A percentile compares a stretch with the other conserved stretches of the same genome.
Evolutionary conservation across 164 flowering plant species (phyloP).

Genomic region (Akebia trifoliata): DNA sequence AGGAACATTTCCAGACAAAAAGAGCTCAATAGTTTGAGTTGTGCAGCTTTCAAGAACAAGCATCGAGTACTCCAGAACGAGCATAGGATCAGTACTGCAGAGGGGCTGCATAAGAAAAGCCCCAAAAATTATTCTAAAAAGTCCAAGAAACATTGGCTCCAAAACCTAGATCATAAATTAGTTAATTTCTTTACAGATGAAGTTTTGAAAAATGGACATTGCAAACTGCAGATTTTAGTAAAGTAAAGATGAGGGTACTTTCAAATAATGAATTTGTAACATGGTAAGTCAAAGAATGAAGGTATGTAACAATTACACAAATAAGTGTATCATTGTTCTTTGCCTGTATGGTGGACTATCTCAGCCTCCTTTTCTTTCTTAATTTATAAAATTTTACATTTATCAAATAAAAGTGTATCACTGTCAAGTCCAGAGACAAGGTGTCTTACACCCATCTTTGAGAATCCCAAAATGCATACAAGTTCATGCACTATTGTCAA

Average conservation of each 20-base stretch:
- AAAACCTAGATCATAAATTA: not conserved
- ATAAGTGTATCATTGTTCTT: too few relatives aligned
- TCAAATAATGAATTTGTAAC: not conserved
- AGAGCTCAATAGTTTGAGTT: slow-evolving; percentile 86
- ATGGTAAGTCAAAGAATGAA: not conserved
- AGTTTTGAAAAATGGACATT: not conserved
- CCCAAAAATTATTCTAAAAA: slow-evolving; percentile 7
- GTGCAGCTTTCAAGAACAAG: slow-evolving; percentile 94
- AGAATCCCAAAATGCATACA: too few relatives aligned
- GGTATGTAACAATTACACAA: too few relatives aligned
- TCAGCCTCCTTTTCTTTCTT: too few relatives aligned
- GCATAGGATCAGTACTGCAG: slow-evolving; percentile 86
- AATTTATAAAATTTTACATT: too few relatives aligned
- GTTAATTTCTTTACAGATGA: not conserved
- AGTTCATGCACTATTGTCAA: too few relatives aligned
- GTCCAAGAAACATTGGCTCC: not conserved
- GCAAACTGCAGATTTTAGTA: not conserved
- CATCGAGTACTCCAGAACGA: slow-evolving; percentile 90
- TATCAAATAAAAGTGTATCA: too few relatives aligned
- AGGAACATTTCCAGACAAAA: slow-evolving; percentile 83
- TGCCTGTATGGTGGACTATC: too few relatives aligned
- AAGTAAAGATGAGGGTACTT: not conserved
- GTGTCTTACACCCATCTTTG: too few relatives aligned
- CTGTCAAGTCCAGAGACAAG: too few relatives aligned
- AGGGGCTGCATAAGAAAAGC: slow-evolving; percentile 73